Percentiles rank a stretch among this genome's conserved stretches.
These are phyloP conservation scores for Heliamphora exappendiculata DNA, from an alignment of 148 eudicot species.

Conservation along the genomic window DNA sequence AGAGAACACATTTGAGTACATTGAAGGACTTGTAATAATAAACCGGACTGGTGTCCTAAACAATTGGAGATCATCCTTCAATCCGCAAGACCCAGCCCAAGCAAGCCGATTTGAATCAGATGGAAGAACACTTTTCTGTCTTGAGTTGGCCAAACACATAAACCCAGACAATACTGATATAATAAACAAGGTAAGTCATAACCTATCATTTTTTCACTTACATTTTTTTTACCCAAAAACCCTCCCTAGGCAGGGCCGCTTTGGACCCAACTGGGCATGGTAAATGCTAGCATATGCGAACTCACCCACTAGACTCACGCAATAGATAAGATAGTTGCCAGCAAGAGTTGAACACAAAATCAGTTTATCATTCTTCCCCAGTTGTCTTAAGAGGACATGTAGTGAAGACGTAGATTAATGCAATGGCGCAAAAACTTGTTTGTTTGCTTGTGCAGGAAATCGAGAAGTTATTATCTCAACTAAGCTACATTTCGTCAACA, in stretches of 20 bases:
- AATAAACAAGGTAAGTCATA: constrained; percentile 42
- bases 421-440: constrained; percentile 2
- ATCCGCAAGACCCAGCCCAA: constrained; percentile 66
- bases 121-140: constrained; percentile 57
- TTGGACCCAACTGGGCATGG: too few relatives aligned
- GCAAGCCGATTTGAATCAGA: constrained; percentile 62
- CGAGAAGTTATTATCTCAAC: constrained; percentile 37
- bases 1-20: constrained; percentile 51
- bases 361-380: neutral
- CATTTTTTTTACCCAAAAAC: too few relatives aligned
- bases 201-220: too few relatives aligned
- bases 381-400: neutral
- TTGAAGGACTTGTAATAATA: constrained; percentile 72
- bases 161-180: constrained; percentile 27
- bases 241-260: too few relatives aligned
- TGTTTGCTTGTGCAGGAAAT: constrained; percentile 43
- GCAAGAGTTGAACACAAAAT: too few relatives aligned
- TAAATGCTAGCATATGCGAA: too few relatives aligned
- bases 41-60: constrained; percentile 62
- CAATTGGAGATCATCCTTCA: constrained; percentile 80
- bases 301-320: too few relatives aligned
- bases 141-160: constrained; percentile 67
- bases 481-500: constrained; percentile 64
- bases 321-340: too few relatives aligned
- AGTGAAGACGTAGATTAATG: neutral